Evolutionary conservation across 2,329 filamentous ascomycete species (phyloP), one percentile per base, ranked within the genome.

Genomic region (Penicillium sp.): DNA sequence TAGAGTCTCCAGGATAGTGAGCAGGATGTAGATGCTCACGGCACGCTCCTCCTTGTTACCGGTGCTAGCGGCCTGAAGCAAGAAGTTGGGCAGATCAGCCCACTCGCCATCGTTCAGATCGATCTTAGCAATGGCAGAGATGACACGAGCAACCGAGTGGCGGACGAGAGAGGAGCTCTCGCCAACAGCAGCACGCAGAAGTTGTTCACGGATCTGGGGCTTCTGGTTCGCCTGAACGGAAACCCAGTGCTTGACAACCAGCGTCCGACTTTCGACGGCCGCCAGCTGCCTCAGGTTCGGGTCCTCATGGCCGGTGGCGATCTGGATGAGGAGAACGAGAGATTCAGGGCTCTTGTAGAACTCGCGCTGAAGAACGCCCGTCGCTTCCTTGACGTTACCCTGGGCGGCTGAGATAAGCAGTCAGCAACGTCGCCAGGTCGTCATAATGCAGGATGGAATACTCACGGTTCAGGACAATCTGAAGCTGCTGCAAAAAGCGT

Each of bases 11-110:
- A 97, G 77, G 43, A 95, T 83, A 54, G 88, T 91, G 74, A 84
- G 96, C 57, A 97, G 83, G 61, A 97, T 89, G 74, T 93, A 97
- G 57, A 91, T 85, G 57, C 87, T 89, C 35, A 96, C 87, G 67
- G 95, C 89, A 58, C 93, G 85, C 69, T 95, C 87, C 53, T 82
- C 78, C 45, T 87, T 83, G 53, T 84, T 83, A 53, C 79, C 74
- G 66, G 83, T 90, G 59, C 80, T 86, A 60, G 86, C 84, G 54
- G 93, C 87, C 66, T 86, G 85, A 54, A 88, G 79, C 47, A 97
- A 80, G 59, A 86, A 80, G 57, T 83, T 81, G 45, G 93, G 82
- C 52, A 97, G 81, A 51, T 94, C 86, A 26, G 74, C 74, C 88
- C 88, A 94, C 70, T 95, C 83, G 57, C 86, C 88, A 67, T 94